Base-by-base conservation (phyloP, 2,329 filamentous ascomycete species). In the Monosporascus sp. region DNA sequence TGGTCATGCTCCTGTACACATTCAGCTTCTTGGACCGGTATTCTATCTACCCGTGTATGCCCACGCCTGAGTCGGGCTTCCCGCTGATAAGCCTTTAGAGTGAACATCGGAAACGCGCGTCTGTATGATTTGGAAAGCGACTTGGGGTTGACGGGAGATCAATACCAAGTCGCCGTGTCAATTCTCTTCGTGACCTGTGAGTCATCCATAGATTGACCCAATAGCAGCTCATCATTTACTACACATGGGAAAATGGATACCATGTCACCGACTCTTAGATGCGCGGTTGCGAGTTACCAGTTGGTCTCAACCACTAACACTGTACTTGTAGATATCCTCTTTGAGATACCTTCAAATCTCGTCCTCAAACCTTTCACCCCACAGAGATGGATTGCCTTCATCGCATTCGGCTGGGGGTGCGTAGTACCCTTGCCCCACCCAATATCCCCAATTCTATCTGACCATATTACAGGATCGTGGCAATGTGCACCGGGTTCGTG, bases 21-120 rank as follows among this genome's bases (percentile, higher is more conserved):
- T 84, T 91, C 60, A 87, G 84, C 60, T 92, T 91, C 65, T 71
- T 92, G 8, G 88, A 91, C 65, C 77, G 87, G 80, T 84, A 64
- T 67, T 76, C 71, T 59, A 48, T 26, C 58, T 56, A 41, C 50
- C 31, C 47, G 38, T 24, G 19, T 14, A 35, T 49, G 52, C 7
- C 50, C 52, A n/a, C 49, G 43, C 38, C 49, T 51, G 41, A n/a
- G n/a, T 35, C n/a, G 31, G 22, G 24, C 26, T 38, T 40, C 48
- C 37, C 20, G 17, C 49, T 38, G 22, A 26, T 55, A 4, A 14
- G 51, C 20, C 45, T 37, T 16, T 53, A 78, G 78, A 69, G 85
- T 88, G 51, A 90, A 90, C 64, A 90, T 91, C 57, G 85, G 85
- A 51, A 89, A 89, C 71, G 86, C 86, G 17, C 76, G 80, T 5